A percentile compares a stretch with the other conserved stretches of the same genome.
phyloP scores from a whole-genome alignment of 495 filamentous ascomycete species.

The Achaetomiella virescens region DNA sequence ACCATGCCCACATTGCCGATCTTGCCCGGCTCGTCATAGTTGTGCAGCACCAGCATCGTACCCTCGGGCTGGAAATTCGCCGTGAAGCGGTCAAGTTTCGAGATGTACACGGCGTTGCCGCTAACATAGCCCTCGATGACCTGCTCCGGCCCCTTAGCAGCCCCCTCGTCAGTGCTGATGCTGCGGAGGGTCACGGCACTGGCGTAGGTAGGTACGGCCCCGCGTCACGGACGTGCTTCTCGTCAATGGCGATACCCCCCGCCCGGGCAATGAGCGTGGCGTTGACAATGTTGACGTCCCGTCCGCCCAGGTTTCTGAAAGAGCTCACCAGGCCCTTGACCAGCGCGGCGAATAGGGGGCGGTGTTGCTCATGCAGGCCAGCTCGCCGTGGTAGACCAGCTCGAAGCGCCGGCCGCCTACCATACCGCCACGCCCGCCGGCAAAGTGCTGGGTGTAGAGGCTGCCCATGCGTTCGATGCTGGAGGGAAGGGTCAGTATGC shows the following conservation, averaged over 20 bases:
- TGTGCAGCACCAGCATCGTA: slow-evolving; percentile 58
- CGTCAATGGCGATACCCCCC: slow-evolving; percentile 62
- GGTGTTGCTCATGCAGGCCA: slow-evolving; percentile 59
- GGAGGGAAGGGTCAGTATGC: neutral
- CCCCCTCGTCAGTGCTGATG: slow-evolving; percentile 17
- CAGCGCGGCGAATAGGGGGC: slow-evolving; percentile 62
- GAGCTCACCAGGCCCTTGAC: slow-evolving; percentile 59
- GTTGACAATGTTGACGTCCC: slow-evolving; percentile 71
- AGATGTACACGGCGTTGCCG: slow-evolving; percentile 54
- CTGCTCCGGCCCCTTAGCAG: slow-evolving; percentile 34
- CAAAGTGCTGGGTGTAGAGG: slow-evolving; percentile 65
- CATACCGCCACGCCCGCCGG: slow-evolving; percentile 23
- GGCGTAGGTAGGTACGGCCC: slow-evolving; percentile 49
- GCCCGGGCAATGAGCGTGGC: slow-evolving; percentile 61
- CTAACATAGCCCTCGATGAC: slow-evolving; percentile 61
- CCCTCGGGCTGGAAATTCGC: slow-evolving; percentile 60
- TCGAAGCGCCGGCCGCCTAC: slow-evolving; percentile 56
- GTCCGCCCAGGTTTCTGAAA: slow-evolving; percentile 50
- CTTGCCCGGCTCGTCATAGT: slow-evolving; percentile 67
- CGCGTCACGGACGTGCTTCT: slow-evolving; percentile 50
- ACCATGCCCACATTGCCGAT: slow-evolving; percentile 63
- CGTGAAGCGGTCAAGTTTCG: slow-evolving; percentile 56
- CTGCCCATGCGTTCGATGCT: slow-evolving; percentile 61
- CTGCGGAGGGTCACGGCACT: slow-evolving; percentile 54
- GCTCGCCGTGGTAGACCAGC: slow-evolving; percentile 60